These are phyloP conservation scores for Hypoxylon sp. DNA, from an alignment of 2,329 filamentous ascomycete genomes.

Conservation along the genomic window DNA sequence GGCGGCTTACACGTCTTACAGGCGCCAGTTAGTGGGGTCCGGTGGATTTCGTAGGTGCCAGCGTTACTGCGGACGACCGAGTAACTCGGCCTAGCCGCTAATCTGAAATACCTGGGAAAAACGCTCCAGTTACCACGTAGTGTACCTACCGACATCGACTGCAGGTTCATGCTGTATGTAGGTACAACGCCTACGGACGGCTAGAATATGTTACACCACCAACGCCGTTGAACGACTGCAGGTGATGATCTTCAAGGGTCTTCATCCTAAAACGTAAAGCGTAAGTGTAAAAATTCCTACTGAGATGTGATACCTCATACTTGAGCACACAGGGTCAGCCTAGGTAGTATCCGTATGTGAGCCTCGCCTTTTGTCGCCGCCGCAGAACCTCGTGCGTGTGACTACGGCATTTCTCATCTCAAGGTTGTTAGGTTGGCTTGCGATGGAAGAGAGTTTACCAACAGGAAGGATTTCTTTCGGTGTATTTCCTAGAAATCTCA, in stretches of 20 bases:
- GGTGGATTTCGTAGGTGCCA: conserved; percentile 26
- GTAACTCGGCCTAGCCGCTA: conserved; percentile 16
- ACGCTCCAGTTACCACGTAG: conserved; percentile 10
- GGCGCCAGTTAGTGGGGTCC: conserved; percentile 29
- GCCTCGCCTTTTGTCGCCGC: conserved; percentile 16
- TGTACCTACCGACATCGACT: not conserved
- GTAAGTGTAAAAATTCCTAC: conserved; percentile 6
- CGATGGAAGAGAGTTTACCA: conserved; percentile 4
- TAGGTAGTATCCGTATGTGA: conserved; percentile 10
- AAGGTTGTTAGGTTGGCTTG: conserved; percentile 15
- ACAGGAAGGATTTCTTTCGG: conserved; percentile 35
- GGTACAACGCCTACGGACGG: conserved; percentile 8
- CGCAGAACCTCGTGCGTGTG: not conserved
- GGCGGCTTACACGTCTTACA: conserved; percentile 20
- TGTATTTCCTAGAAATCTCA: conserved; percentile 20
- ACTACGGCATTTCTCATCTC: not conserved
- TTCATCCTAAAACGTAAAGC: conserved; percentile 12
- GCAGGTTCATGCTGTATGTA: conserved; percentile 1
- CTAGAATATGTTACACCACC: conserved; percentile 18
- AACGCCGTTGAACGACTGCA: conserved; percentile 21
- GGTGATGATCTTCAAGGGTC: conserved; percentile 28
- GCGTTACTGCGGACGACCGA: conserved; percentile 26
- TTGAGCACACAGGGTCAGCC: conserved; percentile 23
- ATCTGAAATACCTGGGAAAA: not conserved
- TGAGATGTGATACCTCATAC: not conserved